Percentiles rank a stretch among this genome's conserved stretches.
These are phyloP conservation scores for Hyaloscypha variabilis DNA, from an alignment of 495 filamentous ascomycete genomes.

Conservation along the genomic window DNA sequence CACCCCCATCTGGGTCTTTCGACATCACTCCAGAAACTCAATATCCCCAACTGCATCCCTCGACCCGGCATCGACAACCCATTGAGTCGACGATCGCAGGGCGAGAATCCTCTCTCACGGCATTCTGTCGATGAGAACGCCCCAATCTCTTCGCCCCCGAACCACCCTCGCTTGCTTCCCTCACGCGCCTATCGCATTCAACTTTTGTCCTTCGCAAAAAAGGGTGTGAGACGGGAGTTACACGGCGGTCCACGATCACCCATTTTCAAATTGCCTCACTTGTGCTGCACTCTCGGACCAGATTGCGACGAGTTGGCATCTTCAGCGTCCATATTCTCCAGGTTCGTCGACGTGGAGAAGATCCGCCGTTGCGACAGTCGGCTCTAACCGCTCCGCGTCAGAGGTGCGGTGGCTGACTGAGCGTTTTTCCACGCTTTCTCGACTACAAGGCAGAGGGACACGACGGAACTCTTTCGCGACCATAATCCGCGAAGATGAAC, in stretches of 20 bases:
- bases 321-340: constrained; percentile 4
- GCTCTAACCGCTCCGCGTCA: constrained; percentile 29
- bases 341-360: constrained; percentile 1
- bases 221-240: constrained; percentile 22
- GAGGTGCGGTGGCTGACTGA: constrained; percentile 34
- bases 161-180: constrained; percentile 21
- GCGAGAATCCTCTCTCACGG: constrained; percentile 8
- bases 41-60: constrained; percentile 10
- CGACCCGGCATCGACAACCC: constrained; percentile 14
- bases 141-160: constrained; percentile 6
- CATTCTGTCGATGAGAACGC: constrained; percentile 11
- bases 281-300: constrained; percentile 3
- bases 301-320: constrained; percentile 7
- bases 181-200: constrained; percentile 33
- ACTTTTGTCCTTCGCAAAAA: constrained; percentile 22
- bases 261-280: constrained; percentile 27
- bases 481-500: constrained; percentile 59
- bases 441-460: constrained; percentile 11
- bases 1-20: constrained; percentile 12
- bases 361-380: constrained; percentile 29
- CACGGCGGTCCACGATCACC: constrained; percentile 18
- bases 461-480: constrained; percentile 28
- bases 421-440: constrained; percentile 12
- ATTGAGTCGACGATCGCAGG: constrained; percentile 22
- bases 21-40: constrained; percentile 18